Evolutionary conservation across 2,329 filamentous ascomycete species (phyloP).

Genomic region (Daldinia eschscholtzii): DNA sequence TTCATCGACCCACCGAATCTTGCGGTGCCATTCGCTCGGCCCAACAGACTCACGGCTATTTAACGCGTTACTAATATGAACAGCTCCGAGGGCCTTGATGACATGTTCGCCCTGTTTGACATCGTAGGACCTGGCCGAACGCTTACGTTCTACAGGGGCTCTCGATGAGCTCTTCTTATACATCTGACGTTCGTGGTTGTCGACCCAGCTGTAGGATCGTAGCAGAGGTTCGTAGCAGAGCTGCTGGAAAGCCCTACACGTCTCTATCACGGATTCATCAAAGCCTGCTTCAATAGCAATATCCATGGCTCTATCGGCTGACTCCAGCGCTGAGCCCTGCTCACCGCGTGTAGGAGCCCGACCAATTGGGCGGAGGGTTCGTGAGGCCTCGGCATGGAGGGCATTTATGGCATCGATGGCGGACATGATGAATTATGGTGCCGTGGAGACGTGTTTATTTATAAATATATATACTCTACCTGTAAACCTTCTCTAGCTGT

Average conservation of each 20-base stretch:
- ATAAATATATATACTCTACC: no score
- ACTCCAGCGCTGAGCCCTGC: constrained; percentile 16
- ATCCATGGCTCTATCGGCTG: constrained; percentile 23
- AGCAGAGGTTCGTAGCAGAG: constrained; percentile 18
- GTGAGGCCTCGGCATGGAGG: constrained; percentile 20
- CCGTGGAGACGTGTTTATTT: neutral
- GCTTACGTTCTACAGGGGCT: neutral
- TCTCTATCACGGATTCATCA: neutral
- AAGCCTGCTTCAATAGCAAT: neutral
- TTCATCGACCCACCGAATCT: constrained; percentile 33
- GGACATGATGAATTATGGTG: constrained; percentile 14
- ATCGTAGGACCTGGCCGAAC: constrained; percentile 12
- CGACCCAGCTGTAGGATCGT: constrained; percentile 7
- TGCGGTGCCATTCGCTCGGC: constrained; percentile 1
- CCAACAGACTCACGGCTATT: neutral
- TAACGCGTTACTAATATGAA: constrained; percentile 10
- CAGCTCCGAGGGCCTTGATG: constrained; percentile 23
- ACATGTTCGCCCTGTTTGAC: constrained; percentile 29
- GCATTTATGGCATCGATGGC: neutral
- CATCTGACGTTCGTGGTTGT: constrained; percentile 18
- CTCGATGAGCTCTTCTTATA: constrained; percentile 22
- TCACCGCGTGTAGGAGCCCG: constrained; percentile 16
- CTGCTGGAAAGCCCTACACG: constrained; percentile 15
- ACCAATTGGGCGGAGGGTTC: neutral
- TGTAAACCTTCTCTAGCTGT: no score